These are phyloP conservation scores for Hypoxylon sp. DNA, from an alignment of 2,329 filamentous ascomycete species.

Conservation along the genomic window DNA sequence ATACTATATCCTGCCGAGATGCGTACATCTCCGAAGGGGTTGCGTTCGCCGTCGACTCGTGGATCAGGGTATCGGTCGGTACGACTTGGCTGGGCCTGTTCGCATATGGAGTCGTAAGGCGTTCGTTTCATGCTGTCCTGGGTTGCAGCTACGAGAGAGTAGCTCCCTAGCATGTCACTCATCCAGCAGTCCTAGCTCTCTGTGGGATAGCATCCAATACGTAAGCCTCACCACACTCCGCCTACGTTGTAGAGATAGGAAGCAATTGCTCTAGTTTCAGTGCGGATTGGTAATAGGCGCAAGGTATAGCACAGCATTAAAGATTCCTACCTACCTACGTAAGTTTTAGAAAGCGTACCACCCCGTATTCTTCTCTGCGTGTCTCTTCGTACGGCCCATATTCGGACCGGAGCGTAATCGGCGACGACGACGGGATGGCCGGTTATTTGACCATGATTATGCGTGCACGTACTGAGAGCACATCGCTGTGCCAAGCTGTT, in stretches of 20 bases:
- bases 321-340: too few species aligned
- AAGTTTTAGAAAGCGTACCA: too few species aligned
- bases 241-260: too few species aligned
- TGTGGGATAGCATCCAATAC: not conserved
- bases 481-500: conserved; percentile 16
- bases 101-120: not conserved
- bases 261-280: too few species aligned
- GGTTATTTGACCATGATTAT: conserved; percentile 21
- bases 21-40: not conserved
- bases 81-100: not conserved
- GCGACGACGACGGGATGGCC: conserved; percentile 1
- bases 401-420: conserved; percentile 1
- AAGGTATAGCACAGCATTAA: too few species aligned
- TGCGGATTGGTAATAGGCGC: too few species aligned
- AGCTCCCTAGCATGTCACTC: not conserved
- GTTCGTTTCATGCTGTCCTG: not conserved
- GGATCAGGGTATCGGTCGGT: not conserved
- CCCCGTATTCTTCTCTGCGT: not conserved
- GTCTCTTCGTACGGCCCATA: not conserved
- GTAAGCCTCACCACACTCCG: not conserved
- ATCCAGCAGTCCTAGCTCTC: not conserved
- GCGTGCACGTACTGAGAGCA: conserved; percentile 15
- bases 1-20: not conserved
- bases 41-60: not conserved
- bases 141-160: not conserved